Percentiles rank a stretch among this genome's conserved stretches.
These are phyloP conservation scores for Heterobasidion irregulare DNA, from an alignment of 1,284 basidiomycete species.

Conservation along the genomic window DNA sequence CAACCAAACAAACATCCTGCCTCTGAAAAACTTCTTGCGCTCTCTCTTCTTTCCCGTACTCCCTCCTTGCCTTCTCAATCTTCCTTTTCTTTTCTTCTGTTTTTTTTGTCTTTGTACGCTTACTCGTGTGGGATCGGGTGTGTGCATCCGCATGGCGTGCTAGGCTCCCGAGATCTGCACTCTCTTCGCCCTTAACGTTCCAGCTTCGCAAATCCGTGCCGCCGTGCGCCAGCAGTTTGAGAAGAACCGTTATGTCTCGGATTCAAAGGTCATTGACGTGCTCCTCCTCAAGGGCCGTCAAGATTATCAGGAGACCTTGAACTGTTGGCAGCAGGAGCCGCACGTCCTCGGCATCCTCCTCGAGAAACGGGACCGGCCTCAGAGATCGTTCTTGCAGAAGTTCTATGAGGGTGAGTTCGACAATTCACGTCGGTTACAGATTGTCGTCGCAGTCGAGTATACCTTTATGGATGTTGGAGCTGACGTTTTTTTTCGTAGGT, in stretches of 20 bases:
- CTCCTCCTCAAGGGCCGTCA: slow-evolving; percentile 81
- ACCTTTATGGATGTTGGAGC: neutral
- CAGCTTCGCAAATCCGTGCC: slow-evolving; percentile 76
- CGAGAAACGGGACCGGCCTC: slow-evolving; percentile 37
- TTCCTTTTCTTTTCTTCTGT: neutral
- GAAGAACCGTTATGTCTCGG: slow-evolving; percentile 75
- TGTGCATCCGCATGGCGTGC: neutral
- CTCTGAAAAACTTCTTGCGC: neutral
- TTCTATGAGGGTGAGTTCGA: slow-evolving; percentile 69
- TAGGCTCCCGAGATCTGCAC: slow-evolving; percentile 87
- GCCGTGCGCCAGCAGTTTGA: slow-evolving; percentile 88
- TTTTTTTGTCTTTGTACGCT: neutral
- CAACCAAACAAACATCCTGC: no score
- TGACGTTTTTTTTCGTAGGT: slow-evolving; percentile 22
- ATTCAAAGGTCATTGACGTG: slow-evolving; percentile 82
- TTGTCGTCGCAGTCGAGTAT: neutral
- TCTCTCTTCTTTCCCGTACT: neutral
- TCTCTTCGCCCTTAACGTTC: slow-evolving; percentile 80
- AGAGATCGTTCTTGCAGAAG: slow-evolving; percentile 73
- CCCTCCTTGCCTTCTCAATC: neutral
- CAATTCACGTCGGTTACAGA: neutral
- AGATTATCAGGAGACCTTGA: slow-evolving; percentile 94
- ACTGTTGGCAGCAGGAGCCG: slow-evolving; percentile 85
- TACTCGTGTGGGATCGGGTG: neutral
- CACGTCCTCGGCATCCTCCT: slow-evolving; percentile 66